These are phyloP conservation scores for maize (Zea mays) DNA, from an alignment of 176 grass and related monocot genomes.

Conservation along the genomic window Zm-B73-REFERENCE-NAM-5.0 NC_050101.1:14475501-14476000, in stretches of 20 bases:
- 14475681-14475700: background rate
- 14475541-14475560: background rate
- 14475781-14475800: background rate
- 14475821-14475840: background rate
- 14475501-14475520: too few species aligned
- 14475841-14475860: background rate
- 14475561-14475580: too few species aligned
- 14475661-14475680: background rate
- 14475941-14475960: too few species aligned
- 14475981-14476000: too few species aligned
- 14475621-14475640: conserved; percentile 37
- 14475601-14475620: conserved; percentile 21
- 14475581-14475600: conserved; percentile 14
- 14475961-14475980: too few species aligned
- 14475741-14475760: background rate
- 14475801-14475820: background rate
- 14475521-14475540: background rate
- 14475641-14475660: conserved; percentile 53
- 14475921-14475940: too few species aligned
- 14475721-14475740: background rate
- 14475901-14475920: too few species aligned
- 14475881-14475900: too few species aligned
- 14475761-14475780: background rate
- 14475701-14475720: background rate
- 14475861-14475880: background rate